phyloP scores from a whole-genome alignment of 2,329 filamentous ascomycete genomes.

The Pochonia chlamydosporia region DNA sequence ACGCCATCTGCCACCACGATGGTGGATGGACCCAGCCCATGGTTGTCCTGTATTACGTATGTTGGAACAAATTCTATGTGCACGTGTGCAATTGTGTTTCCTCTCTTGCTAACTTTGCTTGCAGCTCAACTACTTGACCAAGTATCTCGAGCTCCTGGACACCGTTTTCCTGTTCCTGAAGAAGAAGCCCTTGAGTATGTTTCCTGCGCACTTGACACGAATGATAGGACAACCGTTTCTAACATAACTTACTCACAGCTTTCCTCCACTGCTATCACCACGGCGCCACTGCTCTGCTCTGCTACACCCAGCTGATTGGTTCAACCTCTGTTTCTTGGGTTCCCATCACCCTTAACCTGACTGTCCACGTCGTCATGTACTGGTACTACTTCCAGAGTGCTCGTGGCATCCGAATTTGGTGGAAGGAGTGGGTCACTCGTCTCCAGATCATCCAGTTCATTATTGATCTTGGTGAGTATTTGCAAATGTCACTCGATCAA shows the following conservation, averaged over 20 bases:
- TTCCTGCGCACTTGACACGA: neutral
- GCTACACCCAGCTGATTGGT: slow-evolving; percentile 95
- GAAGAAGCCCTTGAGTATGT: slow-evolving; percentile 85
- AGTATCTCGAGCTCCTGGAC: slow-evolving; percentile 92
- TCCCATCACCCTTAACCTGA: slow-evolving; percentile 84
- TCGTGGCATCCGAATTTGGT: slow-evolving; percentile 93
- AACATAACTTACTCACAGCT: too few species aligned
- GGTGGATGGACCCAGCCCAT: slow-evolving; percentile 94
- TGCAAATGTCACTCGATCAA: neutral
- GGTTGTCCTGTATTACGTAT: slow-evolving; percentile 93
- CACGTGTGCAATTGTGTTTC: neutral
- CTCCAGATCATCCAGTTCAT: slow-evolving; percentile 97
- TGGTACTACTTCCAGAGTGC: slow-evolving; percentile 99
- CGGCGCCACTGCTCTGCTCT: slow-evolving; percentile 90
- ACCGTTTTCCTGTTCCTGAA: slow-evolving; percentile 97
- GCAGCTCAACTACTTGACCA: slow-evolving; percentile 95
- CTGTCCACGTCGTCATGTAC: slow-evolving; percentile 98
- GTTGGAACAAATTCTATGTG: slow-evolving; percentile 25
- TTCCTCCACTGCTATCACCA: slow-evolving; percentile 99
- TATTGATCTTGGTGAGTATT: slow-evolving; percentile 78
- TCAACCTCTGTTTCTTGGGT: slow-evolving; percentile 94
- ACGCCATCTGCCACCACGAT: slow-evolving; percentile 70
- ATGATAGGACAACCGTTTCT: too few species aligned
- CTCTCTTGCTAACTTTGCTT: neutral
- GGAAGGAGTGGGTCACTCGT: slow-evolving; percentile 99